These are phyloP conservation scores for Saccharomyces hybrid DNA, from an alignment of 1,139 yeast genomes.

Conservation along the genomic window DNA sequence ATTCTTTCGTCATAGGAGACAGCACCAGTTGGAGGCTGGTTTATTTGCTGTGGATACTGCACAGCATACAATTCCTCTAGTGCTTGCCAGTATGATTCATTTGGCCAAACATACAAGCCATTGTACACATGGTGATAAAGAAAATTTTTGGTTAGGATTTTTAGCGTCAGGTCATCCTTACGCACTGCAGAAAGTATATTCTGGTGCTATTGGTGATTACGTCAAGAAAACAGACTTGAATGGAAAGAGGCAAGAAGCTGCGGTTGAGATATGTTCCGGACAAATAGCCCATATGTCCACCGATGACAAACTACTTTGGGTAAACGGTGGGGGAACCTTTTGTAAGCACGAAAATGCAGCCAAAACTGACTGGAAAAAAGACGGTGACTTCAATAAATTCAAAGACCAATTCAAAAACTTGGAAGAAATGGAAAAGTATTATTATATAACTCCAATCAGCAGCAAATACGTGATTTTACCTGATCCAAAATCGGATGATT, in stretches of 20 bases:
- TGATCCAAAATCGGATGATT: background rate
- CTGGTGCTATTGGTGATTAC: background rate
- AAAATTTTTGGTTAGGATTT: conserved; percentile 52
- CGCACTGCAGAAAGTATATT: background rate
- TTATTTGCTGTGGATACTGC: conserved; percentile 39
- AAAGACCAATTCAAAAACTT: background rate
- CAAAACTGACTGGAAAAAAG: background rate
- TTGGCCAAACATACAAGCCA: conserved; percentile 34
- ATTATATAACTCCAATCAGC: background rate
- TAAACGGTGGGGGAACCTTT: conserved; percentile 7
- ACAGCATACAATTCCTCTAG: conserved; percentile 36
- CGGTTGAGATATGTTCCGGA: conserved; percentile 1
- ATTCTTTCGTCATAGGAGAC: conserved; percentile 31
- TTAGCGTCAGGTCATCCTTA: conserved; percentile 35
- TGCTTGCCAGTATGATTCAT: conserved; percentile 35
- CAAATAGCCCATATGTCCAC: conserved; percentile 1
- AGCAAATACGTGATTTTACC: background rate
- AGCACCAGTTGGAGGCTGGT: conserved; percentile 46
- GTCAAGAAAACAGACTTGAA: background rate
- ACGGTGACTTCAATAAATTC: background rate
- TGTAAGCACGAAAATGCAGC: conserved; percentile 6
- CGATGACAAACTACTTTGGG: conserved; percentile 5
- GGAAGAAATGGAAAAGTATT: background rate
- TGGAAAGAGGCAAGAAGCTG: background rate
- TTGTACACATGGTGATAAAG: conserved; percentile 51